phyloP scores from a whole-genome alignment of 148 eudicot genomes.

The Pouteria glomerata region DNA sequence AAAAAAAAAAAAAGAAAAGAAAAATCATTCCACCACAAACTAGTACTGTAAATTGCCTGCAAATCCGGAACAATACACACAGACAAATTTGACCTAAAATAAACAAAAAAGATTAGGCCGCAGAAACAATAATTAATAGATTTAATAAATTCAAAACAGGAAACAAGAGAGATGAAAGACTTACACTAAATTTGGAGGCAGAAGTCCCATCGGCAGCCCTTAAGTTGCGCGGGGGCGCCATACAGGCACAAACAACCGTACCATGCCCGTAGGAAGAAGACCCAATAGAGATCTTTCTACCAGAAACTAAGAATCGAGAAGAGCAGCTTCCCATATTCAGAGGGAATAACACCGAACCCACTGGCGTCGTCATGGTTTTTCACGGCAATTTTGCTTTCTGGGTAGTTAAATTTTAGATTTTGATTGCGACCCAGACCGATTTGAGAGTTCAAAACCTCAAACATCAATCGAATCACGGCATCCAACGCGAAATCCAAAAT shows the following conservation, averaged over 20 bases:
- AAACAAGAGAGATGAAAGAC: neutral
- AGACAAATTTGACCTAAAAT: neutral
- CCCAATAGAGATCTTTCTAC: slow-evolving; percentile 16
- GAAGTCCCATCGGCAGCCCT: slow-evolving; percentile 41
- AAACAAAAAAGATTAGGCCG: neutral
- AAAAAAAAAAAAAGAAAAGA: neutral
- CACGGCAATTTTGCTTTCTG: slow-evolving; percentile 7
- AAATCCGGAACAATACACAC: neutral
- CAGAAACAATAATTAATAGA: neutral
- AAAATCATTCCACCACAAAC: too few relatives aligned
- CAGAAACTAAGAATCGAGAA: slow-evolving; percentile 17
- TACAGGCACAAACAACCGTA: slow-evolving; percentile 41
- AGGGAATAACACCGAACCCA: slow-evolving; percentile 32
- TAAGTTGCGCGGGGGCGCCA: slow-evolving; percentile 47
- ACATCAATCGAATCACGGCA: slow-evolving; percentile 10
- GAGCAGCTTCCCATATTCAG: slow-evolving; percentile 18
- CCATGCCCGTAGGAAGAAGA: slow-evolving; percentile 20
- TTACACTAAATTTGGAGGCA: slow-evolving; percentile 38
- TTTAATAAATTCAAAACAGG: neutral
- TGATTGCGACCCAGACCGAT: slow-evolving; percentile 14
- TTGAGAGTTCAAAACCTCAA: slow-evolving; percentile 3
- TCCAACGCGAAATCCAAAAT: too few relatives aligned
- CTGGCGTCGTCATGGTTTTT: slow-evolving; percentile 30
- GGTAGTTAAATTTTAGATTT: slow-evolving; percentile 7
- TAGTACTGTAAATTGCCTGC: neutral